Evolutionary conservation across 306 rosid species (phyloP), one percentile per base, ranked within the genome.

Genomic region (Cucurbita ficifolia): DNA sequence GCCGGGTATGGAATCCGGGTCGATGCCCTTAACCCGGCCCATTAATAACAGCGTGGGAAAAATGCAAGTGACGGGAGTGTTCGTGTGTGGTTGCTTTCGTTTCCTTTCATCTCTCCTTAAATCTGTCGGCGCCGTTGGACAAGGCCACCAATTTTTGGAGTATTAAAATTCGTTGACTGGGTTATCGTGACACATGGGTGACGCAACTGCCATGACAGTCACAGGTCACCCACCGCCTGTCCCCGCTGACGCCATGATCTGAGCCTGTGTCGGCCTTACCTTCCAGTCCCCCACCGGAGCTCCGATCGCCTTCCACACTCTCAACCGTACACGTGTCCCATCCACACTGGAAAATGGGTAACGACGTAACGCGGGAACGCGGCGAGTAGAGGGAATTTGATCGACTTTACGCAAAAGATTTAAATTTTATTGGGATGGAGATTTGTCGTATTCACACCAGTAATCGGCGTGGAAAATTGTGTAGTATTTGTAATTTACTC

Each of bases 181-280:
- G 11, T 33, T 64, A 56, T 22, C 1, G 2, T 72, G 82, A 77
- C 79, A 75, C 75, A 51, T 79, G 81, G 76, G 69, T 82, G 88
- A 85, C 79, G 86, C 55, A 17, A 5, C 54, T 68, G 81, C 80
- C 76, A 63, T 53, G 70, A 79, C 73, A 38, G 81, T 69, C 69
- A 61, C 69, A 16, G 48, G 46, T 61, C 48, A 61, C 48, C 69
- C 69, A 61, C 69, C 46, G 46, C 60, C 6, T 35, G 73, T n/a
- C 3, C 40, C 29, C 38, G 14, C 49, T 83, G 73, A 76, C 81
- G 81, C 76, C 75, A 75, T 18, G 38, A 6, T 80, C 78, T 75
- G 73, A 83, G 5, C 65, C 73, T 46, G 39, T 75, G 84, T 80
- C 80, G 76, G 77, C 64, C 40, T 56, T 18, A 8, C 38, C 38